These are phyloP conservation scores for Picea sitchensis DNA, from an alignment of 75 land plant species.

Conservation along the genomic window DNA sequence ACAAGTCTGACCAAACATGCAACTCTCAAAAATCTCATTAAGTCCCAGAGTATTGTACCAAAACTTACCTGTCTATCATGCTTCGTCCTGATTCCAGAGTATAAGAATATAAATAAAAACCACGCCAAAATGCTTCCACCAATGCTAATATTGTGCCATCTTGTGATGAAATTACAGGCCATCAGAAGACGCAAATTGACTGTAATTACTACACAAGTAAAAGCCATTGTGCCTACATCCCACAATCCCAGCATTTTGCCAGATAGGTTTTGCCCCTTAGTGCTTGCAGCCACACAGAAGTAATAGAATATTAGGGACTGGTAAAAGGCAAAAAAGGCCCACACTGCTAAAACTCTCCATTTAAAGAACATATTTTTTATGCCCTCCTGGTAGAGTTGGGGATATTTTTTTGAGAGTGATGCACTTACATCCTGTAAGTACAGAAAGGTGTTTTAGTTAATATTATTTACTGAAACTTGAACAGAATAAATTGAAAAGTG, in stretches of 20 bases:
- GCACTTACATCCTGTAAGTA: constrained; percentile 91
- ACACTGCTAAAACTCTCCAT: constrained; percentile 86
- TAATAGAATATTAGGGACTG: constrained; percentile 81
- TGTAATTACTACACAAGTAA: constrained; percentile 92
- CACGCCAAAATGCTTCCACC: constrained; percentile 86
- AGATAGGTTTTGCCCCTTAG: constrained; percentile 45
- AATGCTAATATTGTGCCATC: constrained; percentile 84
- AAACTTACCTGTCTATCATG: constrained; percentile 60
- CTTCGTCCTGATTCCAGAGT: constrained; percentile 74
- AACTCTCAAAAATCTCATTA: constrained; percentile 2
- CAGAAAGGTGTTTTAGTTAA: neutral
- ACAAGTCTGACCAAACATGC: neutral
- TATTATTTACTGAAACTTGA: neutral
- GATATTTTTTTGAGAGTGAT: constrained; percentile 70
- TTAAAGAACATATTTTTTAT: constrained; percentile 79
- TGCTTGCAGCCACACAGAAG: constrained; percentile 54
- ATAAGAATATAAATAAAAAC: constrained; percentile 89
- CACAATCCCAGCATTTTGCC: constrained; percentile 93
- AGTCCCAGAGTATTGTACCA: neutral
- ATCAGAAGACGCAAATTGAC: constrained; percentile 91
- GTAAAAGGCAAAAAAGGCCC: constrained; percentile 84
- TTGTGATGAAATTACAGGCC: constrained; percentile 80
- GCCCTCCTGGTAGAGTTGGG: constrained; percentile 89
- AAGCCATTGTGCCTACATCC: constrained; percentile 99
- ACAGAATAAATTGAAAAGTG: neutral